Evolutionary conservation across 2,329 filamentous ascomycete species (phyloP).

Genomic region (Ascochyta viciae-villosae): DNA sequence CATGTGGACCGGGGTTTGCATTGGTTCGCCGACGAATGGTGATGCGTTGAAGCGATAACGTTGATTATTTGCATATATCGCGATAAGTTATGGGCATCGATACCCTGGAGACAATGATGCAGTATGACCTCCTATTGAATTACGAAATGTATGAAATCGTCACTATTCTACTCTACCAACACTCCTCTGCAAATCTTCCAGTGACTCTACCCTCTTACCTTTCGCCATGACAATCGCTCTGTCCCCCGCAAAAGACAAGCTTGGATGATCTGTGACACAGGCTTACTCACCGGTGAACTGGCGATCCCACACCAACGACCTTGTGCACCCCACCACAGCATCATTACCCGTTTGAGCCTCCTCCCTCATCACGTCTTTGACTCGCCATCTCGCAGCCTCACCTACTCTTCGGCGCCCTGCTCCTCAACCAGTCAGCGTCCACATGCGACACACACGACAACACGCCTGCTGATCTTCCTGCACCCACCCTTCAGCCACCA

Average conservation of each 20-base stretch:
- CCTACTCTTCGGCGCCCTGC: not conserved
- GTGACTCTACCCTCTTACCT: not conserved
- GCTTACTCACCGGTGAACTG: slow-evolving; percentile 4
- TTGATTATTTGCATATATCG: slow-evolving; percentile 16
- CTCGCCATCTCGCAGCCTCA: slow-evolving; percentile 2
- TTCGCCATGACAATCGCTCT: not conserved
- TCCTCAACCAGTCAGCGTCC: slow-evolving; percentile 5
- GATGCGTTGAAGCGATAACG: slow-evolving; percentile 16
- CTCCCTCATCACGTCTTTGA: slow-evolving; percentile 15
- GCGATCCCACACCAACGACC: not conserved
- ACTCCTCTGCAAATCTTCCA: not conserved
- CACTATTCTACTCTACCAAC: slow-evolving; percentile 10
- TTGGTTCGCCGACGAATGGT: slow-evolving; percentile 14
- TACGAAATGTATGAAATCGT: slow-evolving; percentile 18
- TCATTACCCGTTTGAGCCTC: slow-evolving; percentile 2
- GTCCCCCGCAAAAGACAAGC: not conserved
- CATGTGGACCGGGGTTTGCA: slow-evolving; percentile 18
- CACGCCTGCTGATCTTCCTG: slow-evolving; percentile 6
- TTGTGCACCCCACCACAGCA: slow-evolving; percentile 9
- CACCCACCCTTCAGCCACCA: slow-evolving; percentile 11
- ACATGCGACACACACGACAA: not conserved
- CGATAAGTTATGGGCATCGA: slow-evolving; percentile 13
- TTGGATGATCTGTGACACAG: slow-evolving; percentile 1
- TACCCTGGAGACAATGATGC: slow-evolving; percentile 13
- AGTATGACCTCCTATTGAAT: slow-evolving; percentile 15